Base-by-base conservation (phyloP, 176 grass and related monocot genomes). In the Aegilops bicornis region DNA sequence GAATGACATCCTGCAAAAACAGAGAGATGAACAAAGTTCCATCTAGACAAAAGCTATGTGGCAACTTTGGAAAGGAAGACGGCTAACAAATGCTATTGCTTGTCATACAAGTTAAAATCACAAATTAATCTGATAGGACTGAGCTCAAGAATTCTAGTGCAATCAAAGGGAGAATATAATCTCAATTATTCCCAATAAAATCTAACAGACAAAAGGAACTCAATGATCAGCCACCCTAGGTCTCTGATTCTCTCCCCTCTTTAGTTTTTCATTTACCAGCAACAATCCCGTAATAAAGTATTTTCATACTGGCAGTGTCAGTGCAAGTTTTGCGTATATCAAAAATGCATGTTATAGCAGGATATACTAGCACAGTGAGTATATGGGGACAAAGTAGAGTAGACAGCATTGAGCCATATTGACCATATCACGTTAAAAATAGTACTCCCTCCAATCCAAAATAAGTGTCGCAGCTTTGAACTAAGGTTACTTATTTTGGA, bases 1-100 rank as follows among this genome's bases (percentile, higher is more conserved):
- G 97, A 90, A 99, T 94, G 71, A 99, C 87, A 90, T 94, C 97
- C 97, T 99, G 86, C 67, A 86, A 85, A 42, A 59, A 75, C 66
- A 90, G 50, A 89, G 15, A 48, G 70, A 58, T 10, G 12, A 73
- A 27, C 15, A 56, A 70, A 82, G 27, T 27, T 45, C 11, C 43
- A 45, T 60, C 50, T 56, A 45, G 9, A 86, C 40, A 63, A 31
- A 75, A 33, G 64, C 24, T 17, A 29, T 64, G 58, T 35, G 27
- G 58, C 59, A 15, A 61, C 56, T 79, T 64, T 58, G 65, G 37
- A 66, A 88, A 70, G 37, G 25, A 82, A 82, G 20, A 77, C 64
- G 13, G 29, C 20, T 37, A 91, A 77, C 17, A 69, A 40, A 82
- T 64, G 20, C 2, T 56, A 71, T 78, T 16, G 52, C 10, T 23